These are phyloP conservation scores for Ehretia macrophylla DNA, from an alignment of 257 asterid genomes.

Conservation along the genomic window DNA sequence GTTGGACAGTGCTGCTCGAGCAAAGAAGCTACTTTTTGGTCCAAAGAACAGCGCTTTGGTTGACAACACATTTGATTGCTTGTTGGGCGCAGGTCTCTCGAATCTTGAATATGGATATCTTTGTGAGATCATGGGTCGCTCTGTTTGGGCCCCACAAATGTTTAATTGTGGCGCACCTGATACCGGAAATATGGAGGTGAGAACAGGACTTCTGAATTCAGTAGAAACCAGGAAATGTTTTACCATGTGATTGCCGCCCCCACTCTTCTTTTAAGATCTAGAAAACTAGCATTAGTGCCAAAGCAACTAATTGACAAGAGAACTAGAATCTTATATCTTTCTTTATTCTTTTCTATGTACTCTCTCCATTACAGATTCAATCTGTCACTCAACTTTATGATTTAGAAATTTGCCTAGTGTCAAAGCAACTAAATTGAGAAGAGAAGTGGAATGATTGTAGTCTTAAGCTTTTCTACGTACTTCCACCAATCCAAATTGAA, in stretches of 20 bases:
- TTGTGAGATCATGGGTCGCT: slow-evolving; percentile 92
- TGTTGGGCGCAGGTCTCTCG: slow-evolving; percentile 84
- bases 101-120: slow-evolving; percentile 93
- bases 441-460: no score
- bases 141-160: slow-evolving; percentile 93
- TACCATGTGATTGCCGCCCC: background rate
- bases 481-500: no score
- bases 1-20: slow-evolving; percentile 91
- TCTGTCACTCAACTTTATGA: no score
- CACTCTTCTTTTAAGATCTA: background rate
- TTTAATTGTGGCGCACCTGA: slow-evolving; percentile 98
- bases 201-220: slow-evolving; percentile 11
- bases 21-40: slow-evolving; percentile 51
- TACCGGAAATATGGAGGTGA: slow-evolving; percentile 99
- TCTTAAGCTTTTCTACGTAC: no score
- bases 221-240: background rate
- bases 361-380: no score
- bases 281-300: no score
- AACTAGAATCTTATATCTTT: no score
- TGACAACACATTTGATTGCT: slow-evolving; percentile 39
- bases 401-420: no score
- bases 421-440: no score
- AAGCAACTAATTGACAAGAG: no score
- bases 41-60: slow-evolving; percentile 26
- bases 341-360: no score